Evolutionary conservation across 495 filamentous ascomycete species (phyloP).

Genomic region (Daldinia bambusicola): DNA sequence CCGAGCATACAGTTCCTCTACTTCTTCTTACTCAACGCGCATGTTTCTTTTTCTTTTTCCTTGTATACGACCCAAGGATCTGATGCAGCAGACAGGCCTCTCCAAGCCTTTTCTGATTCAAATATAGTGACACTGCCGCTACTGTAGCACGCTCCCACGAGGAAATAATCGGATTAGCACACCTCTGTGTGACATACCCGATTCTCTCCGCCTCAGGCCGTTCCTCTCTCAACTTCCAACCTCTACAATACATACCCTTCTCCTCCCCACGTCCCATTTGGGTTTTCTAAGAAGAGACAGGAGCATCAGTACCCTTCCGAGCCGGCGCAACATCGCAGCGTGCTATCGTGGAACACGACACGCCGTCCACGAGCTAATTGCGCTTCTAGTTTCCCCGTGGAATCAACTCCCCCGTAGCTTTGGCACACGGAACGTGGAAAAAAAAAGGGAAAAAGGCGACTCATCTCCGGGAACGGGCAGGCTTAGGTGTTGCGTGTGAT

Average conservation of each 20-base stretch:
- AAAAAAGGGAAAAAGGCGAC: slow-evolving; percentile 43
- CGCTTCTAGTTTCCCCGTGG: slow-evolving; percentile 35
- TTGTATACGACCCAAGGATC: slow-evolving; percentile 46
- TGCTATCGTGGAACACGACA: slow-evolving; percentile 47
- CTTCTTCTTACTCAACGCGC: slow-evolving; percentile 49
- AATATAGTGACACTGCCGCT: slow-evolving; percentile 48
- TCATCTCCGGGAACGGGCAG: slow-evolving; percentile 57
- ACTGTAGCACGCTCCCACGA: slow-evolving; percentile 47
- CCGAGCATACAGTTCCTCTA: slow-evolving; percentile 48
- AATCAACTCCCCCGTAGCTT: slow-evolving; percentile 40
- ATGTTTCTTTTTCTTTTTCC: slow-evolving; percentile 45
- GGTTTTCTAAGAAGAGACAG: slow-evolving; percentile 36
- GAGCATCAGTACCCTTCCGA: slow-evolving; percentile 40
- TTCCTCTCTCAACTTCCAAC: slow-evolving; percentile 43
- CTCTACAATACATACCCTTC: slow-evolving; percentile 29
- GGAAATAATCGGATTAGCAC: slow-evolving; percentile 45
- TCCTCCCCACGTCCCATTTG: not conserved
- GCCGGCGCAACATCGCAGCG: slow-evolving; percentile 42
- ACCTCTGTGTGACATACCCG: slow-evolving; percentile 39
- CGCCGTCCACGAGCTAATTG: slow-evolving; percentile 40
- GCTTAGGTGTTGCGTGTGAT: slow-evolving; percentile 59
- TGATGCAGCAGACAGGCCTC: slow-evolving; percentile 43
- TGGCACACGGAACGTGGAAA: slow-evolving; percentile 52
- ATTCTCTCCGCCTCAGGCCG: slow-evolving; percentile 35
- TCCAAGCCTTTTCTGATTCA: slow-evolving; percentile 44